Base-by-base conservation (phyloP, 139 green algal species). In the Coelastrella sp. region DNA sequence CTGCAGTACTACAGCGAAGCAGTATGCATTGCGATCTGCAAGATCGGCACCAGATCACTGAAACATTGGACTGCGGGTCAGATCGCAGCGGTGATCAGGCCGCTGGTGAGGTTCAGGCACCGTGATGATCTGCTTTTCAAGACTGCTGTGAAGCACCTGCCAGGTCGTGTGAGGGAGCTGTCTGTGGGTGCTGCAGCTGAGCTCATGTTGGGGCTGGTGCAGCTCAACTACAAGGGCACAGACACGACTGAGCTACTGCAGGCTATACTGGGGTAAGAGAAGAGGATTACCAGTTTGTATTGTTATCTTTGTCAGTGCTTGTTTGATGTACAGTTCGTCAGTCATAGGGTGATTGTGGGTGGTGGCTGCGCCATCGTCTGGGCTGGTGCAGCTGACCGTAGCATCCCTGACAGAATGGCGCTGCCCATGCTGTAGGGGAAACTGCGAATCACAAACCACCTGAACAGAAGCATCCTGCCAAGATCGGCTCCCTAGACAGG, bases 171-270 rank as follows among this genome's bases (percentile, higher is more conserved):
- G 56, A 59, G 20, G 2, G 16, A 5, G 32, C 8, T 87, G 65
- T 47, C 61, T 78, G 82, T 68, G 23, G 61, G 13, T 47, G 16
- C 60, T 47, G 11, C 58, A 17, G 82, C 82, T 47, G 82, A 77
- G 23, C 19, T 87, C 64, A 13, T 87, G 65, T n/a, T 11, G 13
- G 64, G 61, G 64, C 65, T 87, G 82, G 14, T 87, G 65, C 82
- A 87, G 65, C 65, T 87, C 64, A 64, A 57, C 65, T 87, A 78
- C 82, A 77, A 7, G 4, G 82, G 16, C 5, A 4, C 82, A 16
- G 82, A 87, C 7, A 10, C 78, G 7, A 65, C 61, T 13, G 13
- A 64, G 11, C 19, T 87, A 65, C 16, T 78, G 2, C 16, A 32
- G 10, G 82, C 64, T 17, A 47, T 64, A 57, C n/a, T 87, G 4